Conservation (phyloP, 2,329 filamentous ascomycete genomes). For the Botrytis tulipae region DNA sequence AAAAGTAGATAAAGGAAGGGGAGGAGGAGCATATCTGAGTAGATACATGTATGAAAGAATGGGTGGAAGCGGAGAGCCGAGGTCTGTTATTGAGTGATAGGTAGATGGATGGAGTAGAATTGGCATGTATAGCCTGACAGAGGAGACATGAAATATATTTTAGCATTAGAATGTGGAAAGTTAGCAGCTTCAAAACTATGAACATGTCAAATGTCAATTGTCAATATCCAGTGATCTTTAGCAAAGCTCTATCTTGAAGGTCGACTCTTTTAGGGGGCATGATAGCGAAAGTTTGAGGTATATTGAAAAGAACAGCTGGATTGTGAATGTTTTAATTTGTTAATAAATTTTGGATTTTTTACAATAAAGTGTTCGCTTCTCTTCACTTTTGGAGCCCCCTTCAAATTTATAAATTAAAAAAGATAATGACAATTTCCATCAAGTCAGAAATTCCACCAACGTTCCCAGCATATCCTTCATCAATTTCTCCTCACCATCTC, state of each 20-base stretch:
- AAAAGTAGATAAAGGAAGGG: not conserved
- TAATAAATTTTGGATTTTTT: not conserved
- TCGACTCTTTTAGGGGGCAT: not conserved
- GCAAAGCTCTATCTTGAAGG: not conserved
- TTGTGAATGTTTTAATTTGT: not conserved
- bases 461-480: constrained; percentile 65
- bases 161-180: not conserved
- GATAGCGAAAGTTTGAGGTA: too few relatives aligned
- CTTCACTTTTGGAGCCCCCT: not conserved
- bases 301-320: not conserved
- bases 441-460: constrained; percentile 49
- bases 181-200: not conserved
- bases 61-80: not conserved
- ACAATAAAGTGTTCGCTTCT: not conserved
- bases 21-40: not conserved
- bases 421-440: constrained; percentile 16
- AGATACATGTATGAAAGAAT: too few relatives aligned
- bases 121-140: not conserved
- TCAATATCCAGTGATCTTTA: too few relatives aligned
- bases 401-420: not conserved
- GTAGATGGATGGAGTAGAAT: not conserved
- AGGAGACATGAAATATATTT: not conserved
- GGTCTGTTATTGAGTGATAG: not conserved
- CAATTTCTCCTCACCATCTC: constrained; percentile 42
- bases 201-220: too few relatives aligned